Percentiles rank a stretch among this genome's conserved stretches.
Evolutionary conservation across 2,329 filamentous ascomycete genomes (phyloP).

Genomic region (Phoma herbarum): DNA sequence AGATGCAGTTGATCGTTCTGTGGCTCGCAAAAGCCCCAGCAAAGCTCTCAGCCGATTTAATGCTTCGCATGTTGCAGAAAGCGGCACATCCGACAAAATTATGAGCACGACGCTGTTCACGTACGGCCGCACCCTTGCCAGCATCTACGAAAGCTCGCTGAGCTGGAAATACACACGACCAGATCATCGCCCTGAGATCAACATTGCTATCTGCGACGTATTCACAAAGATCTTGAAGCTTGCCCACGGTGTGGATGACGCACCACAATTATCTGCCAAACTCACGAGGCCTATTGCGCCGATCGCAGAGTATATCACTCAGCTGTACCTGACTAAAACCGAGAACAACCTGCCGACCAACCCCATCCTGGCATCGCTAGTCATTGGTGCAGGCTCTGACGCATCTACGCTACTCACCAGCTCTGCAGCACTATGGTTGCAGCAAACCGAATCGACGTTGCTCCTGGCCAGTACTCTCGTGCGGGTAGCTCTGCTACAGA

Average conservation of each 20-base stretch:
- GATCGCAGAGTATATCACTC: constrained; percentile 78
- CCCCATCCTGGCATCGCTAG: constrained; percentile 75
- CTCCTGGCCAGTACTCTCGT: constrained; percentile 74
- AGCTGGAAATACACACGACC: constrained; percentile 83
- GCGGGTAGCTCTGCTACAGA: constrained; percentile 72
- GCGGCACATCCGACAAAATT: constrained; percentile 80
- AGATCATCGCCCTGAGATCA: constrained; percentile 73
- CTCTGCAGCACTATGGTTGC: constrained; percentile 56
- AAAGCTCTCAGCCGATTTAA: constrained; percentile 62
- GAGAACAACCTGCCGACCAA: constrained; percentile 77
- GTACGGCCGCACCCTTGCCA: constrained; percentile 78
- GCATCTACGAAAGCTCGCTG: constrained; percentile 84
- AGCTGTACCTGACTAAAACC: constrained; percentile 76
- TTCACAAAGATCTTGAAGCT: constrained; percentile 77
- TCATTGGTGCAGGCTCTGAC: constrained; percentile 57
- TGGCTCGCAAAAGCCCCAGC: constrained; percentile 68
- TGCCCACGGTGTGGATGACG: constrained; percentile 77
- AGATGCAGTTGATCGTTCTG: constrained; percentile 74
- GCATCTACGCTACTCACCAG: constrained; percentile 57
- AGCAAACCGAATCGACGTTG: constrained; percentile 71
- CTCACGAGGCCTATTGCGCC: constrained; percentile 72
- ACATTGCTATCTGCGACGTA: constrained; percentile 71
- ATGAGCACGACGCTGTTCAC: constrained; percentile 75
- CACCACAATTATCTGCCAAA: constrained; percentile 57
- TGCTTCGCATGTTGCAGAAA: constrained; percentile 62